Base-by-base conservation (phyloP, 2,329 filamentous ascomycete genomes). In the Fusarium nematophilum region DNA sequence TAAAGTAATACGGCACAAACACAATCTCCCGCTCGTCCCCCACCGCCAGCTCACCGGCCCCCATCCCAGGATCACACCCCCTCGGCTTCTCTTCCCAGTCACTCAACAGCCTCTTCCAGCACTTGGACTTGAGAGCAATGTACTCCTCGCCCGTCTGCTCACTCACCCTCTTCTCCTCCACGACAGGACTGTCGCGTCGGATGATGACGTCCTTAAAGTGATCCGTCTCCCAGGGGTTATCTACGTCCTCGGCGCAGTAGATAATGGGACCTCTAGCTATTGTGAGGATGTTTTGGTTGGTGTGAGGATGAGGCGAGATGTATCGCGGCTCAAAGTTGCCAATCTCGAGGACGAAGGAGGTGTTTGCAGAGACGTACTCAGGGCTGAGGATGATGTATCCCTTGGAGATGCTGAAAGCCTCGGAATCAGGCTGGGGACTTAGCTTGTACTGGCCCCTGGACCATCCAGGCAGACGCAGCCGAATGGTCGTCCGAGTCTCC, bases 191-290 rank as follows among this genome's bases (percentile, higher is more conserved):
- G 3, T 38, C 10, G 0, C 34, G 11, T 9, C 31, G 48, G 0
- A 64, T 27, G 0, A 48, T 39, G 5, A 45, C 26, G 6, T 63
- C 60, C 25, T 64, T 64, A 23, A 64, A 63, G 39, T 63, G 55
- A 6, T 64, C 60, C 0, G 11, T 33, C 9, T 63, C 55, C 60
- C 59, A 64, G 0, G n/a, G 0, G 9, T 63, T 64, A 5, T 63
- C 59, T 2, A 39, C 65, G 50, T 88, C 85, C 65, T 89, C 86
- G 4, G 83, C 78, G 53, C 85, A 88, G 69, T 88, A 88, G 5
- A 88, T 74, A 6, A 88, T 66, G 0, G 85, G 86, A 0, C 86
- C 86, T 4, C 85, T 78, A 3, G 80, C 83, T 6, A 88, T 69
- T 2, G 81, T 77, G 30, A 86, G 60, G 3, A 81, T 83, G n/a